A percentile compares a stretch with the other conserved stretches of the same genome.
Conservation (phyloP, 2,329 filamentous ascomycete genomes). For the Pseudocercospora fijiensis region DNA sequence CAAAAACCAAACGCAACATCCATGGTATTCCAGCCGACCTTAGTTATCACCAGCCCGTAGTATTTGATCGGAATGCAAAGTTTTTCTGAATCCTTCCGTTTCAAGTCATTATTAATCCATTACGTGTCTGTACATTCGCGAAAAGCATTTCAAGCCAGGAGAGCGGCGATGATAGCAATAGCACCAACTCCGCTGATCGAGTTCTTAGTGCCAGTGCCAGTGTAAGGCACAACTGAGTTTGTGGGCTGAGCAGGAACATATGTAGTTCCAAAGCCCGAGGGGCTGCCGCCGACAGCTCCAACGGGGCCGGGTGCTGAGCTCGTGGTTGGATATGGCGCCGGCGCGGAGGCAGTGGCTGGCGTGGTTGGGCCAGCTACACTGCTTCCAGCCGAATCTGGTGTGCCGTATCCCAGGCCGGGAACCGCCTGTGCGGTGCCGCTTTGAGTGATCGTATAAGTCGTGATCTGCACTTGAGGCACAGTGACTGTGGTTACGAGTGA, state of each 20-base stretch:
- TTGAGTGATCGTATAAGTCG: constrained; percentile 25
- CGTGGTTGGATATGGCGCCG: constrained; percentile 18
- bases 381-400: constrained; percentile 13
- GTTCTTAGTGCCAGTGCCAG: constrained; percentile 3
- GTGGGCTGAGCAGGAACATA: constrained; percentile 11
- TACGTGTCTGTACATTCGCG: neutral
- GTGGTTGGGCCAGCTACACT: constrained; percentile 5
- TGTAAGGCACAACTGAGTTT: constrained; percentile 11
- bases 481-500: constrained; percentile 44
- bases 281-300: constrained; percentile 12
- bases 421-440: constrained; percentile 18
- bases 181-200: neutral
- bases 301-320: constrained; percentile 14
- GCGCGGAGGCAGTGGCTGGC: constrained; percentile 11
- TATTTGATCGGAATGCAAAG: constrained; percentile 8
- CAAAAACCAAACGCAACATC: neutral
- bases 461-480: constrained; percentile 42
- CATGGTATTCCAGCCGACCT: constrained; percentile 6
- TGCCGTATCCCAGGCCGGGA: constrained; percentile 25
- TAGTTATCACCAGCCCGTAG: neutral
- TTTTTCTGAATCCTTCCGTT: constrained; percentile 8
- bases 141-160: neutral
- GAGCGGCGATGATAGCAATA: constrained; percentile 2
- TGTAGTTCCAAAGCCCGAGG: constrained; percentile 13
- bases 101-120: constrained; percentile 14